A percentile compares a stretch with the other conserved stretches of the same genome.
Conservation (phyloP, 1,284 basidiomycete species). For the Caloboletus firmus region DNA sequence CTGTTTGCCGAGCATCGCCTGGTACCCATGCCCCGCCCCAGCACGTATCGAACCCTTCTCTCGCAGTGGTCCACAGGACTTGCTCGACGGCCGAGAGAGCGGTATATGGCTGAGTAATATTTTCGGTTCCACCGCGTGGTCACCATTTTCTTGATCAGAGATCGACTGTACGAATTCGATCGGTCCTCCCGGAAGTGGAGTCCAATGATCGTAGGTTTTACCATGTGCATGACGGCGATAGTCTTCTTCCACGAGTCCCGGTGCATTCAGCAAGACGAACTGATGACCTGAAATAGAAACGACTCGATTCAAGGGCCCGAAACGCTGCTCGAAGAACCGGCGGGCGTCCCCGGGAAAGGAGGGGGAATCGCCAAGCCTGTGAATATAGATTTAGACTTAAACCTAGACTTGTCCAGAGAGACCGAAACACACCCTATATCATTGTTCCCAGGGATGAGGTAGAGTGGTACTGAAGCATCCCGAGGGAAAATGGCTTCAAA, state of each 20-base stretch:
- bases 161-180: constrained; percentile 67
- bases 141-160: constrained; percentile 32
- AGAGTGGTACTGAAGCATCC: constrained; percentile 44
- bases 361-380: constrained; percentile 57
- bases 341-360: constrained; percentile 61
- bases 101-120: constrained; percentile 85
- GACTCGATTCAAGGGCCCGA: constrained; percentile 60
- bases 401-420: background rate
- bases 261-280: constrained; percentile 73
- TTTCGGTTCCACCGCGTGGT: constrained; percentile 37
- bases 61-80: constrained; percentile 72
- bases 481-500: constrained; percentile 69
- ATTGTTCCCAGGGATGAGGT: constrained; percentile 86
- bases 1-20: constrained; percentile 77
- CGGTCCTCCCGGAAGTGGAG: constrained; percentile 55
- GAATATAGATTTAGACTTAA: background rate
- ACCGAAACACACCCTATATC: constrained; percentile 67
- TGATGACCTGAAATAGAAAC: constrained; percentile 67
- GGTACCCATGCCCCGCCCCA: constrained; percentile 79
- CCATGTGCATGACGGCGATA: constrained; percentile 54
- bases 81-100: constrained; percentile 68
- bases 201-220: constrained; percentile 55
- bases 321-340: constrained; percentile 64
- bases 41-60: constrained; percentile 73
- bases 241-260: constrained; percentile 80